These are phyloP conservation scores for Chytriomyces confervae DNA, from an alignment of 192 early-diverging fungal species.

Conservation along the genomic window DNA sequence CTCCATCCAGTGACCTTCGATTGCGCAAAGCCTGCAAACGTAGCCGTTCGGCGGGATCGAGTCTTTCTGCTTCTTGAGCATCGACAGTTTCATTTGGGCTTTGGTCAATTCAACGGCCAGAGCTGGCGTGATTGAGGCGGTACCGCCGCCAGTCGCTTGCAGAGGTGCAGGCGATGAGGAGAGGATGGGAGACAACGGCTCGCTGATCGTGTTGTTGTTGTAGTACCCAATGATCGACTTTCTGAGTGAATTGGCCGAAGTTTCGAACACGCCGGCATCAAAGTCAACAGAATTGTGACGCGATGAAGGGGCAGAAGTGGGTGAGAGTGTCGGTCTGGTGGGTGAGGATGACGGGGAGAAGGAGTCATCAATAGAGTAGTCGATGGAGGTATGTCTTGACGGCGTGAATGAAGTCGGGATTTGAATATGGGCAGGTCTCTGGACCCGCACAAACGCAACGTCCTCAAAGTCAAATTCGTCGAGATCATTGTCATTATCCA, in stretches of 20 bases:
- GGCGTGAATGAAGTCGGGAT: background rate
- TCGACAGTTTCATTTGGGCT: constrained; percentile 21
- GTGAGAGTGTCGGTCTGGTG: background rate
- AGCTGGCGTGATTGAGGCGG: constrained; percentile 22
- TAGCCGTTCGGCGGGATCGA: constrained; percentile 23
- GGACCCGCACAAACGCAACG: background rate
- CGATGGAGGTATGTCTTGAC: background rate
- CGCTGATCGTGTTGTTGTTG: background rate
- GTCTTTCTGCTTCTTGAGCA: constrained; percentile 29
- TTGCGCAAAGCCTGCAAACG: constrained; percentile 30
- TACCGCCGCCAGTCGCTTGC: constrained; percentile 30
- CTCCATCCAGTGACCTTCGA: constrained; percentile 40
- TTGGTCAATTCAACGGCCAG: constrained; percentile 16
- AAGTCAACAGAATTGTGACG: constrained; percentile 26
- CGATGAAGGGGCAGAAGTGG: constrained; percentile 5
- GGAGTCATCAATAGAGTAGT: background rate
- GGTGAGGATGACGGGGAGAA: background rate
- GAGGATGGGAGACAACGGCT: background rate
- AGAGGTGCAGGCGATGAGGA: constrained; percentile 8
- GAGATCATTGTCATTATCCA: background rate
- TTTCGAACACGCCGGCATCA: constrained; percentile 10
- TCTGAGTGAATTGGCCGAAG: background rate
- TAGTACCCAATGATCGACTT: background rate
- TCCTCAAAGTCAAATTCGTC: background rate
- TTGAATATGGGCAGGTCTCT: background rate